These are phyloP conservation scores for Elaphomyces granulatus DNA, from an alignment of 495 filamentous ascomycete species.

Conservation along the genomic window DNA sequence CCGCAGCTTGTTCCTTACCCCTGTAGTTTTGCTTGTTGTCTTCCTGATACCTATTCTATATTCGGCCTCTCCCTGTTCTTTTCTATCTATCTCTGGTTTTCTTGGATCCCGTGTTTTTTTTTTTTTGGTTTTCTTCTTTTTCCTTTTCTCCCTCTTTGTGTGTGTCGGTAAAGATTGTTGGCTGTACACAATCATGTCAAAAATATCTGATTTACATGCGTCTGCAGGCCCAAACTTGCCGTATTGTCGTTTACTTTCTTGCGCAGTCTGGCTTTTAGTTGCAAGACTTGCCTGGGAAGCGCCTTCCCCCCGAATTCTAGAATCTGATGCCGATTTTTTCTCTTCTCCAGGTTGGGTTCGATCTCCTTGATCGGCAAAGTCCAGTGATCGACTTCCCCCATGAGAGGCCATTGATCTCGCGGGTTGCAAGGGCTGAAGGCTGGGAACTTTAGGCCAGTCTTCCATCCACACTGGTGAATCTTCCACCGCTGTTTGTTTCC, in stretches of 20 bases:
- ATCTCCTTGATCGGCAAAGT: no score
- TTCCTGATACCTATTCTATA: no score
- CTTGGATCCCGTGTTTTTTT: slow-evolving; percentile 1
- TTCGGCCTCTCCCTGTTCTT: no score
- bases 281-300: no score
- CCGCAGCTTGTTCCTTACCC: no score
- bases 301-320: no score
- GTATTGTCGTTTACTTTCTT: no score
- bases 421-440: neutral
- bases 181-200: slow-evolving; percentile 1
- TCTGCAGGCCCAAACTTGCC: slow-evolving; percentile 1
- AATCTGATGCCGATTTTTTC: no score
- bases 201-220: neutral
- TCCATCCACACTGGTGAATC: neutral
- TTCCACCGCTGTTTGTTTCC: neutral
- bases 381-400: no score
- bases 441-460: neutral
- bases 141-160: slow-evolving; percentile 2
- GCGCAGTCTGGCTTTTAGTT: no score
- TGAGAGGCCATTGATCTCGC: neutral
- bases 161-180: slow-evolving; percentile 7
- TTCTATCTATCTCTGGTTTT: no score
- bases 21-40: no score
- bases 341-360: neutral
- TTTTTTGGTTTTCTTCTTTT: slow-evolving; percentile 8